These are phyloP conservation scores for Camelina laxa DNA, from an alignment of 345 rosid genomes.

Conservation along the genomic window DNA sequence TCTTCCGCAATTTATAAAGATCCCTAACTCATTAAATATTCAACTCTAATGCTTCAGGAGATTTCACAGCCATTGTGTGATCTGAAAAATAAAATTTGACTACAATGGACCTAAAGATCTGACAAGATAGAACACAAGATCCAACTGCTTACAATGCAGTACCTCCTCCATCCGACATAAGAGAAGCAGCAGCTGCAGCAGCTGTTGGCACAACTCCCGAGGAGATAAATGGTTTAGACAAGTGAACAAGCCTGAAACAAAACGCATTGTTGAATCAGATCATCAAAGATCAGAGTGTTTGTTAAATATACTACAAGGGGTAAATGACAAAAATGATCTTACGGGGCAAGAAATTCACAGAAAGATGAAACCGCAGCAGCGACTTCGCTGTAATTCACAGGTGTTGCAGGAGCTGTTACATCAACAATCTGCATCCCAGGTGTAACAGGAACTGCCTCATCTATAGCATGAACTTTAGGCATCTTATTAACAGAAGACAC, in stretches of 20 bases:
- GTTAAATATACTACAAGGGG: not conserved
- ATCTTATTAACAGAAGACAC: slow-evolving; percentile 87
- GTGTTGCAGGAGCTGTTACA: slow-evolving; percentile 89
- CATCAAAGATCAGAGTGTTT: not conserved
- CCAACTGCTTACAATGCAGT: slow-evolving; percentile 53
- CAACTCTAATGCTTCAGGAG: slow-evolving; percentile 7
- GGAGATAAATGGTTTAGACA: slow-evolving; percentile 83
- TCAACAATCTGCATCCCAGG: slow-evolving; percentile 98
- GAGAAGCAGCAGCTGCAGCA: slow-evolving; percentile 95
- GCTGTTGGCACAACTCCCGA: slow-evolving; percentile 96
- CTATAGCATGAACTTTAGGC: slow-evolving; percentile 81
- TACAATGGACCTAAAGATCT: slow-evolving; percentile 12
- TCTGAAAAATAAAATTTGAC: not conserved
- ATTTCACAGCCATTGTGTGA: slow-evolving; percentile 14
- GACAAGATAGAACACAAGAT: slow-evolving; percentile 13
- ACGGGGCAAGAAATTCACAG: slow-evolving; percentile 98
- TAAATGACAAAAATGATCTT: slow-evolving; percentile 39
- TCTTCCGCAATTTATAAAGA: not conserved
- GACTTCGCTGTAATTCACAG: slow-evolving; percentile 86
- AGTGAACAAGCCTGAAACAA: slow-evolving; percentile 75
- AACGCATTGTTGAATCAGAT: not conserved
- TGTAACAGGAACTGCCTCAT: slow-evolving; percentile 89
- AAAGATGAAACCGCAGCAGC: slow-evolving; percentile 79
- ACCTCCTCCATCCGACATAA: slow-evolving; percentile 98
- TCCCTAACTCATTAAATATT: not conserved